Evolutionary conservation across 1,284 basidiomycete species (phyloP).

Genomic region (Cystobasidium slooffiae): DNA sequence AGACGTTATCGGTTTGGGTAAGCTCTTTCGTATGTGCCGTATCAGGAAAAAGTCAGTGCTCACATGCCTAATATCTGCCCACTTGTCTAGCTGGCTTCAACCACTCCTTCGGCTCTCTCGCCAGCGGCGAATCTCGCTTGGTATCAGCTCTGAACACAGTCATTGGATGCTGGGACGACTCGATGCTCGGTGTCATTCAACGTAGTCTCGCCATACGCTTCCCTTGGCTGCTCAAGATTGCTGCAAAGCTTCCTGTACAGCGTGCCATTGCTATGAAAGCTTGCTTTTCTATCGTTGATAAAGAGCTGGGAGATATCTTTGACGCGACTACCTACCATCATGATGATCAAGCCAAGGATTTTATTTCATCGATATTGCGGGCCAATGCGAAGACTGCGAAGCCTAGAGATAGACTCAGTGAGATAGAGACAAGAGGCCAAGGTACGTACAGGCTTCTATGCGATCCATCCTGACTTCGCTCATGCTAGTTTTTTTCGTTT

Average conservation of each 20-base stretch:
- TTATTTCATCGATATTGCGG: slow-evolving; percentile 32
- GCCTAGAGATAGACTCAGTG: slow-evolving; percentile 63
- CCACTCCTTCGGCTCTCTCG: slow-evolving; percentile 64
- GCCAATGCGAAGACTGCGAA: slow-evolving; percentile 26
- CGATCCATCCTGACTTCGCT: not conserved
- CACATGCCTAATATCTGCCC: not conserved
- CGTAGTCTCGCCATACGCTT: not conserved
- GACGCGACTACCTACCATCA: slow-evolving; percentile 7
- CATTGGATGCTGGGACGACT: not conserved
- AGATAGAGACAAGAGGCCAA: slow-evolving; percentile 71
- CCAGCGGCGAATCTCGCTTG: slow-evolving; percentile 62
- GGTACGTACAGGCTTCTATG: slow-evolving; percentile 64
- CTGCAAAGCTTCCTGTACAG: slow-evolving; percentile 4
- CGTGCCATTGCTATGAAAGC: not conserved
- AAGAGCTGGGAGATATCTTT: slow-evolving; percentile 27
- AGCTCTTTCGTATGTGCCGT: not conserved
- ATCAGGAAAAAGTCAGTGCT: too few relatives aligned
- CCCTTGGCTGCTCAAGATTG: slow-evolving; percentile 20
- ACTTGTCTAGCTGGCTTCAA: slow-evolving; percentile 64
- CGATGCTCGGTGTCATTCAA: not conserved
- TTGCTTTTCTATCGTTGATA: slow-evolving; percentile 10
- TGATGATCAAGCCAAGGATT: slow-evolving; percentile 30
- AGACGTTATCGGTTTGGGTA: slow-evolving; percentile 68
- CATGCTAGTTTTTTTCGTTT: not conserved
- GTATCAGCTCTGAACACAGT: slow-evolving; percentile 43